Percentiles rank a stretch among this genome's conserved stretches.
Evolutionary conservation across 495 filamentous ascomycete species (phyloP).

Genomic region (Symbiotaphrina buchneri): DNA sequence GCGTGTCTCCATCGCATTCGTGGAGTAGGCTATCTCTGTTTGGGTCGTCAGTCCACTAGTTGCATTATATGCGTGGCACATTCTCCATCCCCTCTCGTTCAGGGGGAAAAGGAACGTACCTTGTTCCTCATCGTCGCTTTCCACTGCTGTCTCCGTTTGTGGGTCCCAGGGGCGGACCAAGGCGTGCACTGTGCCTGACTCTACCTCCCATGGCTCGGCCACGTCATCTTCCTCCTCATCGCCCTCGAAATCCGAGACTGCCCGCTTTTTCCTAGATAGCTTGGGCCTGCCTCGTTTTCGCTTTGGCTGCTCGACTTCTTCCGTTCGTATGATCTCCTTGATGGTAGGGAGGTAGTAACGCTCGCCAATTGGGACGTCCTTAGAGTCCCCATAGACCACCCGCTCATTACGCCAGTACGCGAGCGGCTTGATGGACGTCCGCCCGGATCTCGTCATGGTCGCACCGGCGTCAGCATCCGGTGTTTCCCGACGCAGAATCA

Average conservation of each 20-base stretch:
- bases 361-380: constrained; percentile 22
- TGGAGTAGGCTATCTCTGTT: constrained; percentile 53
- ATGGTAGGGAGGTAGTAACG: constrained; percentile 38
- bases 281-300: constrained; percentile 7
- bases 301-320: constrained; percentile 25
- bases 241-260: constrained; percentile 19
- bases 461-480: constrained; percentile 25
- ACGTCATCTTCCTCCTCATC: constrained; percentile 23
- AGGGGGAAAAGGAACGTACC: no score
- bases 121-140: no score
- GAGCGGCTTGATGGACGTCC: constrained; percentile 48
- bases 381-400: constrained; percentile 38
- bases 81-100: no score
- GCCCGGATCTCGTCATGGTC: constrained; percentile 26
- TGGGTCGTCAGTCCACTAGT: neutral
- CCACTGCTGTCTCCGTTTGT: constrained; percentile 19
- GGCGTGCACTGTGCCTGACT: constrained; percentile 32
- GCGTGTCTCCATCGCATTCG: constrained; percentile 45
- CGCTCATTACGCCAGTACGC: constrained; percentile 73
- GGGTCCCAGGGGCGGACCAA: constrained; percentile 33
- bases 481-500: constrained; percentile 47
- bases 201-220: constrained; percentile 34
- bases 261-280: constrained; percentile 10
- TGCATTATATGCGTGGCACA: neutral
- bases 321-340: constrained; percentile 52